Base-by-base conservation (phyloP, 345 rosid species). In the Isatis tinctoria region DNA sequence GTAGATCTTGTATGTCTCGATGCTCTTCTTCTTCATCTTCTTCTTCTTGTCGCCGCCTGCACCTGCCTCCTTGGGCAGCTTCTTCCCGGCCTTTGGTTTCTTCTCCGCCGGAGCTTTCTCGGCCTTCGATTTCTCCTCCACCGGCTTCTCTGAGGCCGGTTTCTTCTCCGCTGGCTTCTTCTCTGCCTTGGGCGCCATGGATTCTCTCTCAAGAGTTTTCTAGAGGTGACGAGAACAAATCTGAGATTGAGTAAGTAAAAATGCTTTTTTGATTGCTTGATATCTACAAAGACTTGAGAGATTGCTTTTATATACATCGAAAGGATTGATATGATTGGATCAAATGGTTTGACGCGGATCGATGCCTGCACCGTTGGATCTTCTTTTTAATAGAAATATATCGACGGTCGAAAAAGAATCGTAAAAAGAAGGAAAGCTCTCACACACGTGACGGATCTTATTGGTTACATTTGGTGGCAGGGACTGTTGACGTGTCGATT, bases 71-170 rank as follows among this genome's bases (percentile, higher is more conserved):
- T 91, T 91, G 0, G 96, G 91, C 2, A 91, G 84, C 48, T 88
- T 89, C 84, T 91, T 91, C 0, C 96, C 93, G 60, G 97, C 97
- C 80, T 89, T 89, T 8, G 93, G 97, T 69, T 85, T 89, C 84
- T 89, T 89, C 87, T 89, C 97, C 0, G 93, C 96, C n/a, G 90
- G 92, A 0, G 91, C 85, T 65, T 91, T 91, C 84, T 88, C 97
- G 4, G 82, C 97, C 5, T 77, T 87, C 10, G 86, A 78, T 81
- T 89, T 89, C 82, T 87, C 94, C 84, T 85, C 91, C 5, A 84
- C 80, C 2, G 88, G 85, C 78, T 85, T 87, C 75, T 87, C 83
- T 30, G 83, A 79, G 0, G 87, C 89, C 0, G 89, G 96, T 68
- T 90, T 90, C 87, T 91, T 78, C 82, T 83, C 85, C 0, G 83